Conservation (phyloP, 208 protist genomes). For the Trypanosoma vivax region DNA sequence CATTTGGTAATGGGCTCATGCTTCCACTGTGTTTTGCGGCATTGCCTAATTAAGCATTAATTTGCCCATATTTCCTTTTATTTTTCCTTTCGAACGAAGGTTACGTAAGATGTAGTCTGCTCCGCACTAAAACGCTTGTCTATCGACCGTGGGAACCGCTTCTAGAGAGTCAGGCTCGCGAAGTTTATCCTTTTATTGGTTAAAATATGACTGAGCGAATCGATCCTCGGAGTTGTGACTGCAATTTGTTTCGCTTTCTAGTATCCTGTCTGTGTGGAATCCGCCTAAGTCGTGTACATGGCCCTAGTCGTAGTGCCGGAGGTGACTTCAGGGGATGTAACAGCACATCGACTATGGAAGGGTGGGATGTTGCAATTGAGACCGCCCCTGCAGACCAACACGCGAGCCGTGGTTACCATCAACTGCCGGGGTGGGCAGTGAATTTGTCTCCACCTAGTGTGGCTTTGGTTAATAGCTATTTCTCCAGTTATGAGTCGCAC, state of each 20-base stretch:
- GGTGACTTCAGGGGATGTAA: background rate
- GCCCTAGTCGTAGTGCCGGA: background rate
- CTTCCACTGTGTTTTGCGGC: too few relatives aligned
- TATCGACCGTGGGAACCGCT: too few relatives aligned
- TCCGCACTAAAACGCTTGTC: background rate
- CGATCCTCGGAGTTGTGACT: background rate
- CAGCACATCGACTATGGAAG: background rate
- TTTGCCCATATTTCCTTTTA: too few relatives aligned
- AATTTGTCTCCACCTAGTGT: too few relatives aligned
- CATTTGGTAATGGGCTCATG: too few relatives aligned
- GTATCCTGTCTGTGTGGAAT: background rate
- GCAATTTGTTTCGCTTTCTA: background rate
- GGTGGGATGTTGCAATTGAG: background rate
- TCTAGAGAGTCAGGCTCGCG: background rate
- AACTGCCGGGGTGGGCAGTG: too few relatives aligned
- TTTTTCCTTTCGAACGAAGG: too few relatives aligned
- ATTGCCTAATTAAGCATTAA: too few relatives aligned
- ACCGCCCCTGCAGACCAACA: background rate
- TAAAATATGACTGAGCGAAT: background rate
- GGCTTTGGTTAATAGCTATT: too few relatives aligned
- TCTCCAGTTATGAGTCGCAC: background rate
- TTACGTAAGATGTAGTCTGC: background rate
- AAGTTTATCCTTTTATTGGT: background rate
- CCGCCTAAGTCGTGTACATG: background rate
- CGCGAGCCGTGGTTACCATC: too few relatives aligned